A percentile compares a stretch with the other conserved stretches of the same genome.
Evolutionary conservation across 352 stramenopile species (phyloP).

Genomic region (Phytophthora cryptogea): DNA sequence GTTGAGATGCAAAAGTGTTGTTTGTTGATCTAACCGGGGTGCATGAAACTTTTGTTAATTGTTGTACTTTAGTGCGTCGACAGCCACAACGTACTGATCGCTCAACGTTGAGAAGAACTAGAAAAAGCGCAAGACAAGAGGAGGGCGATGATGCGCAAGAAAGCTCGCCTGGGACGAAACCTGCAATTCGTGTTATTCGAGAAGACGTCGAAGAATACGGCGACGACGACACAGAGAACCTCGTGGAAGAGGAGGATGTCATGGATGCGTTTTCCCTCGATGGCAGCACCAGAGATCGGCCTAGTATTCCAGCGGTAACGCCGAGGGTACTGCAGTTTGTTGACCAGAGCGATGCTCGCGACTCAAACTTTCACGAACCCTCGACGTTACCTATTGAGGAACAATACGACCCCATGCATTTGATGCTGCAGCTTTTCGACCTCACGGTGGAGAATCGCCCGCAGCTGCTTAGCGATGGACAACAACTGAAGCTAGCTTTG

Average conservation of each 20-base stretch:
- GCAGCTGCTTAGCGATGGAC: conserved; percentile 61
- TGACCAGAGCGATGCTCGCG: background rate
- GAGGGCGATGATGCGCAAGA: conserved; percentile 38
- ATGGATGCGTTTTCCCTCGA: conserved; percentile 41
- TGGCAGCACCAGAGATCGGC: conserved; percentile 8
- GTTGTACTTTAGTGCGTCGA: conserved; percentile 15
- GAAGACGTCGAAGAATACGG: conserved; percentile 35
- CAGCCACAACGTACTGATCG: background rate
- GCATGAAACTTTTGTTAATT: conserved; percentile 10
- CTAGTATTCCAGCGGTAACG: conserved; percentile 4
- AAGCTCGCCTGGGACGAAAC: conserved; percentile 11
- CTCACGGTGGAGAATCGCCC: conserved; percentile 57
- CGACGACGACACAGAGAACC: conserved; percentile 6
- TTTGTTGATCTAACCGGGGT: background rate
- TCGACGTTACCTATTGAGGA: conserved; percentile 6
- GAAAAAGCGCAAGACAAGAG: conserved; percentile 19
- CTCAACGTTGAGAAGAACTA: conserved; percentile 6
- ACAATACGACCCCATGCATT: conserved; percentile 58
- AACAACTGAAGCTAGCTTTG: conserved; percentile 60
- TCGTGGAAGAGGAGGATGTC: conserved; percentile 11
- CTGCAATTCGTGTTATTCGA: conserved; percentile 26
- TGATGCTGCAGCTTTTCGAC: conserved; percentile 89
- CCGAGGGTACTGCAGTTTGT: conserved; percentile 15
- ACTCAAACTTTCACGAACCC: background rate
- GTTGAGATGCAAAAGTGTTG: background rate